Conservation (phyloP, 2,329 filamentous ascomycete genomes). For the Aspergillus sp. region DNA sequence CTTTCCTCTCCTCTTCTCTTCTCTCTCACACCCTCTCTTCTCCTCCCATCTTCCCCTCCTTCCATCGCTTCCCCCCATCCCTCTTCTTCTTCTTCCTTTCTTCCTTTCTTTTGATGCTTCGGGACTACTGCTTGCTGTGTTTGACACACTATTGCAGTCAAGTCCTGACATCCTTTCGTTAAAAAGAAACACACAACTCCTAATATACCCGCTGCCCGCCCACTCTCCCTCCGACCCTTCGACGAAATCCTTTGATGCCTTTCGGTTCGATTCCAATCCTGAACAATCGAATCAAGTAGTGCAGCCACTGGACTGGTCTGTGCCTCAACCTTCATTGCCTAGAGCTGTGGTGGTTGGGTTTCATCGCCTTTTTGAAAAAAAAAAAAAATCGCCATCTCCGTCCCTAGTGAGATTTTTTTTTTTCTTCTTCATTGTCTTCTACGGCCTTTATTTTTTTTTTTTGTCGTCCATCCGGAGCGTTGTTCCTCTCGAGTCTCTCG, state of each 20-base stretch:
- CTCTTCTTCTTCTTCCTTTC: slow-evolving; percentile 14
- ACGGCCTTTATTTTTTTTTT: slow-evolving; percentile 9
- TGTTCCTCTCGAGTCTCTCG: slow-evolving; percentile 4
- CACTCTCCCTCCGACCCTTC: slow-evolving; percentile 10
- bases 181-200: slow-evolving; percentile 3
- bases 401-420: slow-evolving; percentile 18
- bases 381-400: slow-evolving; percentile 12
- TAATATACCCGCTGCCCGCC: slow-evolving; percentile 7
- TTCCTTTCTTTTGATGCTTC: slow-evolving; percentile 22
- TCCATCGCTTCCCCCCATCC: slow-evolving; percentile 11
- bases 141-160: slow-evolving; percentile 41
- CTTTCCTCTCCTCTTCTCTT: slow-evolving; percentile 10
- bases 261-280: slow-evolving; percentile 18
- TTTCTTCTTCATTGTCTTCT: slow-evolving; percentile 11
- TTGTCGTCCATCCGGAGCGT: slow-evolving; percentile 1
- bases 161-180: slow-evolving; percentile 35
- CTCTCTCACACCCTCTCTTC: slow-evolving; percentile 12
- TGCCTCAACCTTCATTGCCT: slow-evolving; percentile 30
- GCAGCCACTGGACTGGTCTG: slow-evolving; percentile 45
- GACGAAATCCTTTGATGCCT: slow-evolving; percentile 15
- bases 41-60: slow-evolving; percentile 11
- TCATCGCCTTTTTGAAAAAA: slow-evolving; percentile 12
- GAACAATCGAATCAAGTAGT: slow-evolving; percentile 28
- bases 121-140: slow-evolving; percentile 34
- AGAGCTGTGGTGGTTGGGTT: slow-evolving; percentile 24